phyloP scores from a whole-genome alignment of 306 rosid species.

The Prunus mume region DNA sequence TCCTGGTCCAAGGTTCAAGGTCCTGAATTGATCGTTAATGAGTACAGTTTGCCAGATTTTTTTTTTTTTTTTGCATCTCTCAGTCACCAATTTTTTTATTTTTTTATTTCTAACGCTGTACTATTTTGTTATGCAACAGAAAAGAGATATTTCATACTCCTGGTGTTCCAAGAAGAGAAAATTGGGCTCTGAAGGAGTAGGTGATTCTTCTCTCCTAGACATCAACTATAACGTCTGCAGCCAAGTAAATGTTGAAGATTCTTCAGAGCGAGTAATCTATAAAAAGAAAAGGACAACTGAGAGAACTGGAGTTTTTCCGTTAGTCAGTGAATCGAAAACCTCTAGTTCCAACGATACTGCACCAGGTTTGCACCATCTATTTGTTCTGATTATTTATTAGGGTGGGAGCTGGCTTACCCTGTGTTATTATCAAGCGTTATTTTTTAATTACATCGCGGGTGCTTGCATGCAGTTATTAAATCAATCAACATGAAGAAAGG shows the following conservation, averaged over 20 bases:
- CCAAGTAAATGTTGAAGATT: constrained; percentile 20
- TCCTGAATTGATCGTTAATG: not conserved
- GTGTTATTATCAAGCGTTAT: not conserved
- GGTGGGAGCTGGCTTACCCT: not conserved
- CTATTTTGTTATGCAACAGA: constrained; percentile 39
- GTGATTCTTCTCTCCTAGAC: constrained; percentile 20
- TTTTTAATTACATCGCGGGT: not conserved
- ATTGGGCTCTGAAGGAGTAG: constrained; percentile 26
- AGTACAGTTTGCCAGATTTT: not conserved
- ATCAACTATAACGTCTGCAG: constrained; percentile 9
- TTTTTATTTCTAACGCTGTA: not conserved
- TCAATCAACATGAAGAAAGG: constrained; percentile 72
- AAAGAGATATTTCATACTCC: constrained; percentile 51
- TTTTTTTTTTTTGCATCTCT: not conserved
- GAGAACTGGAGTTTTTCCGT: constrained; percentile 9
- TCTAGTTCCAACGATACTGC: constrained; percentile 22
- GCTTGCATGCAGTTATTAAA: constrained; percentile 37
- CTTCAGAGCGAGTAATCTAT: constrained; percentile 7
- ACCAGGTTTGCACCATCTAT: constrained; percentile 53
- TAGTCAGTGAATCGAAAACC: constrained; percentile 22
- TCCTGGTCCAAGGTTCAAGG: not conserved
- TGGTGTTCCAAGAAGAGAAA: constrained; percentile 58
- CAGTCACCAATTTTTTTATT: not conserved
- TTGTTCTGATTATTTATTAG: not conserved
- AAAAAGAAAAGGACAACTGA: constrained; percentile 36